Base-by-base conservation (phyloP, 2,329 filamentous ascomycete species). In the Diaporthe australafricana region DNA sequence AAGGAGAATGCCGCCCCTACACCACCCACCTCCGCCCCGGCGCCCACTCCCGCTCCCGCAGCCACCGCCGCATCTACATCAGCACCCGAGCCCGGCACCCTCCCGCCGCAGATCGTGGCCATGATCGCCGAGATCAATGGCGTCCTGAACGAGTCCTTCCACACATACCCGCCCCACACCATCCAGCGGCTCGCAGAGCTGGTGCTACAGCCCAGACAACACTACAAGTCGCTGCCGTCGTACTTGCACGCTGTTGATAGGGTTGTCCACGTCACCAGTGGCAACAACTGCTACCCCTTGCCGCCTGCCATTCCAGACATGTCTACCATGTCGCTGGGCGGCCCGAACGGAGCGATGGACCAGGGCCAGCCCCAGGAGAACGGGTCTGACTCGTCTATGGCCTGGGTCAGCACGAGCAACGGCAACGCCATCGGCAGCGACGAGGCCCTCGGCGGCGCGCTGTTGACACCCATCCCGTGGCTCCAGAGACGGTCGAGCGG, bases 401-500 rank as follows among this genome's bases (percentile, higher is more conserved):
- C 83, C 56, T 87, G 88, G 66, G 82, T 77, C 77, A 87, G 62
- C 50, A 66, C 20, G 27, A 71, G 60, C 22, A 71, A 27, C 47
- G 60, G 67, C 30, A 70, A 71, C 22, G 65, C 57, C 2, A 69
- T 96, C 8, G 95, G 94, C 2, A 94, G 93, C 62, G 96, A 98
- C 77, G 96, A 98, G 80, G 93, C 92, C 16, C 85, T 98, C 1
- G 96, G 96, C 27, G 96, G 96, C 8, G 96, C 96, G 0, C 86
- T 98, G 22, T 86, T 99, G 63, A 98, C 96, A 1, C 96, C 96
- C 0, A 98, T 99, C 71, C 94, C 95, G 0, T 99, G 96, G 96
- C 84, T 98, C 65, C 75, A 80, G 25, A 86, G 83, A 32, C 82
- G 84, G 50, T 75, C 78, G 6, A 56, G 65, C 2, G 79, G 78